Conservation (phyloP, 2,329 filamentous ascomycete genomes). For the Chaetomiaceae sp. region DNA sequence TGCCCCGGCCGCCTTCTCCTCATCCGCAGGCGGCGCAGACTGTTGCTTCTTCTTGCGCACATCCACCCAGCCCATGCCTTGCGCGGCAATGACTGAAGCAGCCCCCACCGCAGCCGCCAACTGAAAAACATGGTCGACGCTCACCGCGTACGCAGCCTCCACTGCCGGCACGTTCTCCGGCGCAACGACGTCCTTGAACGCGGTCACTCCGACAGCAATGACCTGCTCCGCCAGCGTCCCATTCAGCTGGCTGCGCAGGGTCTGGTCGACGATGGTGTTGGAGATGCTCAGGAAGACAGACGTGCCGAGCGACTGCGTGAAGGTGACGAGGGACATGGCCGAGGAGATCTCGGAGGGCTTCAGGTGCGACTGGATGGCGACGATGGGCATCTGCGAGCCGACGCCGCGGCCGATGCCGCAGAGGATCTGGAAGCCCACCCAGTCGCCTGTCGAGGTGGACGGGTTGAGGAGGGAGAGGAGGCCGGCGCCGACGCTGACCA, state of each 20-base stretch:
- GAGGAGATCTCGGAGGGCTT: background rate
- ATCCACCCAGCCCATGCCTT: background rate
- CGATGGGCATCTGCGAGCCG: background rate
- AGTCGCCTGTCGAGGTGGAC: background rate
- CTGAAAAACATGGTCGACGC: background rate
- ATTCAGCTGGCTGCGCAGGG: background rate
- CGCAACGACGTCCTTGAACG: background rate
- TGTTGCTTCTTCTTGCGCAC: background rate
- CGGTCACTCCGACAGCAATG: background rate
- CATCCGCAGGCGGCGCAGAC: too few relatives aligned
- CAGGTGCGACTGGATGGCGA: background rate
- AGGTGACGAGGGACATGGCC: background rate
- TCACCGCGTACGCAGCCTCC: background rate
- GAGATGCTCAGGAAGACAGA: background rate
- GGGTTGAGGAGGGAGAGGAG: background rate
- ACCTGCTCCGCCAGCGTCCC: background rate
- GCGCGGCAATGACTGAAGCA: background rate
- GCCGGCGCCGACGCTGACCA: background rate
- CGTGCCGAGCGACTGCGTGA: background rate
- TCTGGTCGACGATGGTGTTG: background rate
- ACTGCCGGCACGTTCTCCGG: background rate
- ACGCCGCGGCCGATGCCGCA: background rate
- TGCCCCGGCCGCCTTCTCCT: too few relatives aligned
- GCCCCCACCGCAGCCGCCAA: background rate
- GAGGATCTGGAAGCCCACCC: slow-evolving; percentile 1